Evolutionary conservation across 306 rosid species (phyloP).

Genomic region (Vigna mungo): DNA sequence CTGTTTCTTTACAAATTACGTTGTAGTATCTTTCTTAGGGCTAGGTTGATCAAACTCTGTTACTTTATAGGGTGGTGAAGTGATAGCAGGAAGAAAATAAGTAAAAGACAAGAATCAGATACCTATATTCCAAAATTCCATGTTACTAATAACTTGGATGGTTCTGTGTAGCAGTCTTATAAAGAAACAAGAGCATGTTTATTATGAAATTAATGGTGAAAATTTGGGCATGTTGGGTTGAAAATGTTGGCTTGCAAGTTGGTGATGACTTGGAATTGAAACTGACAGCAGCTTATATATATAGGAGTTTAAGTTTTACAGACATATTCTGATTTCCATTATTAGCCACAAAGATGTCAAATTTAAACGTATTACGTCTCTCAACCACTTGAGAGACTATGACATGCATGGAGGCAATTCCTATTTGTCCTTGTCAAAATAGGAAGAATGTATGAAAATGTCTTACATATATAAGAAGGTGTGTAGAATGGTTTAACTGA

Average conservation of each 20-base stretch:
- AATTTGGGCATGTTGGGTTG: background rate
- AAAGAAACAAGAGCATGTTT: background rate
- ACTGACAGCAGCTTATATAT: background rate
- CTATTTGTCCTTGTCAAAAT: no score
- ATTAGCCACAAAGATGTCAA: background rate
- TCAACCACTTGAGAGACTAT: no score
- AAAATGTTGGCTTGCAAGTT: constrained; percentile 1
- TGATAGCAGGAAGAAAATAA: background rate
- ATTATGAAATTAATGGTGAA: no score
- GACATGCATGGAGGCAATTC: no score
- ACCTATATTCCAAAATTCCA: no score
- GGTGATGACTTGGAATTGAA: background rate
- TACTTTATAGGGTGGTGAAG: background rate
- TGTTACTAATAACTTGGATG: no score
- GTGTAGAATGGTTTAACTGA: background rate
- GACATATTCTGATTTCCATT: background rate
- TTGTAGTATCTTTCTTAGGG: background rate
- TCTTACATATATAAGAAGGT: background rate
- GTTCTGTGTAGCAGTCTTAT: background rate
- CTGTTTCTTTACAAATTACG: background rate
- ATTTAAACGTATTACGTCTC: background rate
- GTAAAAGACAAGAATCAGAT: background rate
- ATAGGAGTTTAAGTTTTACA: background rate
- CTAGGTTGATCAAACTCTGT: background rate
- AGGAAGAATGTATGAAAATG: background rate